Base-by-base conservation (phyloP, 805 yeast species). In the Cyberlindnera samutprakarnensis region DNA sequence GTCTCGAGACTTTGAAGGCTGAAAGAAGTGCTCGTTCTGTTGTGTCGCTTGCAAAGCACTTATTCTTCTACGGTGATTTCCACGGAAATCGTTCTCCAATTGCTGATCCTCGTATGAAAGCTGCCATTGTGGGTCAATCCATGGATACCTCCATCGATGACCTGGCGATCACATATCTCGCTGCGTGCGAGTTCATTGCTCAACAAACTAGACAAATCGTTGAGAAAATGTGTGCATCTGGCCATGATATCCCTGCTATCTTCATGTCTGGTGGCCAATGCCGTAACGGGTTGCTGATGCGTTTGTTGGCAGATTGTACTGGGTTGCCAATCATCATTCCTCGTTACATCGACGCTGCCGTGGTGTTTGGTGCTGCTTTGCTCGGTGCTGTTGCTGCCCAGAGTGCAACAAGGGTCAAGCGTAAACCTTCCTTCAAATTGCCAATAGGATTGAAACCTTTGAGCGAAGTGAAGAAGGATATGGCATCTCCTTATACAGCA, bases 1-100 rank as follows among this genome's bases (percentile, higher is more conserved):
- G 72, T 26, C 68, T 92, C 37, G 95, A 84, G 54, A 57, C 71
- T 33, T 54, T 90, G 57, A 75, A 71, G 11, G 59, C 61, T 21
- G 74, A 71, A 30, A 67, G 64, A 25, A 68, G 68, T 16, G 70
- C 72, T 22, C 69, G 92, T 35, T 75, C 94, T 0, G 83, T 87
- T 24, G 86, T 83, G 13, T 66, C 85, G 10, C 64, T 92, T 44
- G 94, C 92, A 17, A 83, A 75, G 51, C 83, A 88, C 56, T 59
- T 84, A 47, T 92, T 86, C 59, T 86, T 85, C 61, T 92, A 92
- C 58, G 98, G 97, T 41, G 98, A 92, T 59, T 78, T 81, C 57
- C 94, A 88, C 56, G 98, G 98, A 25, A 92, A 92, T 62, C 69
- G 98, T 56, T 84, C 95, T 2, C 98, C 98, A n/a, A 78, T 92